A percentile compares a stretch with the other conserved stretches of the same genome.
These are phyloP conservation scores for Yarrowia yakushimensis DNA, from an alignment of 805 yeast species.

Conservation along the genomic window DNA sequence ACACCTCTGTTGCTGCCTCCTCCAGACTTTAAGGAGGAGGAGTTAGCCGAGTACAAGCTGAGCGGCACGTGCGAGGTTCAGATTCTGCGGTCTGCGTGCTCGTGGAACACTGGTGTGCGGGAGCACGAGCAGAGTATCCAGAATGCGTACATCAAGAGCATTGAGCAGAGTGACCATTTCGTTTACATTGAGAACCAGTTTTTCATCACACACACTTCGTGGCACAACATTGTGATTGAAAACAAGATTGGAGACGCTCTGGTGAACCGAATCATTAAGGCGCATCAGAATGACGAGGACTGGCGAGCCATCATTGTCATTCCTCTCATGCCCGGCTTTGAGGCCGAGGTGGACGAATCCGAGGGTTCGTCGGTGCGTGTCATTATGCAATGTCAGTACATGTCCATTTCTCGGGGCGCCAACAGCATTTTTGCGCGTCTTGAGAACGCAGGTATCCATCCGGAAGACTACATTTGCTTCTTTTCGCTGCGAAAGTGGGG, in stretches of 20 bases:
- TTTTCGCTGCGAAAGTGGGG: constrained; percentile 96
- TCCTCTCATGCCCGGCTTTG: constrained; percentile 96
- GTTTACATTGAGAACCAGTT: constrained; percentile 95
- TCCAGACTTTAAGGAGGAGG: constrained; percentile 73
- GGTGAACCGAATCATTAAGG: constrained; percentile 91
- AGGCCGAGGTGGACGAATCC: constrained; percentile 80
- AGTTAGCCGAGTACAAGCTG: constrained; percentile 54
- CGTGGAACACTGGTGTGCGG: constrained; percentile 89
- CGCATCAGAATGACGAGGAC: constrained; percentile 65
- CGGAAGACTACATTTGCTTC: constrained; percentile 88
- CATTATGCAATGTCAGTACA: constrained; percentile 93
- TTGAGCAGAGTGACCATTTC: constrained; percentile 88
- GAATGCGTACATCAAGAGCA: constrained; percentile 83
- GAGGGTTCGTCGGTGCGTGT: constrained; percentile 94
- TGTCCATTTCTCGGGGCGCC: constrained; percentile 87
- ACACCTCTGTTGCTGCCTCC: constrained; percentile 94
- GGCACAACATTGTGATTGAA: constrained; percentile 69
- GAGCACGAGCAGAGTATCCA: constrained; percentile 87
- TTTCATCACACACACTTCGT: constrained; percentile 82
- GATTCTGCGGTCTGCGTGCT: constrained; percentile 79
- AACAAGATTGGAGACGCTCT: constrained; percentile 94
- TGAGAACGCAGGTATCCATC: constrained; percentile 71
- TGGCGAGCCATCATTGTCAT: constrained; percentile 93
- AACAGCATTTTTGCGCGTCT: constrained; percentile 83
- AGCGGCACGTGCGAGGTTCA: constrained; percentile 92